phyloP scores from a whole-genome alignment of 2,329 filamentous ascomycete species.

The Botryotinia narcissicola region DNA sequence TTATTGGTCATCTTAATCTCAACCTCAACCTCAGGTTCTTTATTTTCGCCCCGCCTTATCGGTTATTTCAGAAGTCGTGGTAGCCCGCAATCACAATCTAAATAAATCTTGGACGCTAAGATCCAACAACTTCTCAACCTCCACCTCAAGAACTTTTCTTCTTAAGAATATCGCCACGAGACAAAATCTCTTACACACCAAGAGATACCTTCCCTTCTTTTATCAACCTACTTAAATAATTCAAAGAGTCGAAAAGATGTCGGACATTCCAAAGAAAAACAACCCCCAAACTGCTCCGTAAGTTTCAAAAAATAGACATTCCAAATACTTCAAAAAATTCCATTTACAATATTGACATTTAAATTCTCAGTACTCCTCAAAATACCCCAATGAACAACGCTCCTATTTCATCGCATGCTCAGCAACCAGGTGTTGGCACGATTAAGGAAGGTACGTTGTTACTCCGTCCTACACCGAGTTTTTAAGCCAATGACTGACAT shows the following conservation, averaged over 20 bases:
- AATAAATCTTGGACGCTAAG: constrained; percentile 21
- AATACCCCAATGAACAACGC: constrained; percentile 96
- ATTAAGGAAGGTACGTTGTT: constrained; percentile 87
- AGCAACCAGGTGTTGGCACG: constrained; percentile 88
- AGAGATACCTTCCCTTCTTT: constrained; percentile 8
- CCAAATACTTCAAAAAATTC: constrained; percentile 9
- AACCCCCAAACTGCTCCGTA: constrained; percentile 60
- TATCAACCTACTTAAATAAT: constrained; percentile 3
- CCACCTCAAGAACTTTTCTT: constrained; percentile 22
- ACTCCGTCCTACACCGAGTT: constrained; percentile 35
- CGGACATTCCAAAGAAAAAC: constrained; percentile 63
- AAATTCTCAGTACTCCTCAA: constrained; percentile 77
- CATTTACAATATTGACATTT: constrained; percentile 1
- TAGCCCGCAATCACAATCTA: constrained; percentile 21
- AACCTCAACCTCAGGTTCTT: constrained; percentile 12
- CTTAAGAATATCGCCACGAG: constrained; percentile 18
- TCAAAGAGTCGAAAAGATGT: constrained; percentile 47
- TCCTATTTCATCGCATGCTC: constrained; percentile 94
- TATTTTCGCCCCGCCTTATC: constrained; percentile 22
- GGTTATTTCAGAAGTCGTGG: constrained; percentile 17
- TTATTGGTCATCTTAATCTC: background rate
- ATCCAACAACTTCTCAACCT: constrained; percentile 23
- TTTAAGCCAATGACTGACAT: constrained; percentile 30
- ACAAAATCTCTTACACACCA: constrained; percentile 17
- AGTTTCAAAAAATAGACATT: constrained; percentile 40